Evolutionary conservation across 2,329 filamentous ascomycete genomes (phyloP).

Genomic region (Neonectria punicea): DNA sequence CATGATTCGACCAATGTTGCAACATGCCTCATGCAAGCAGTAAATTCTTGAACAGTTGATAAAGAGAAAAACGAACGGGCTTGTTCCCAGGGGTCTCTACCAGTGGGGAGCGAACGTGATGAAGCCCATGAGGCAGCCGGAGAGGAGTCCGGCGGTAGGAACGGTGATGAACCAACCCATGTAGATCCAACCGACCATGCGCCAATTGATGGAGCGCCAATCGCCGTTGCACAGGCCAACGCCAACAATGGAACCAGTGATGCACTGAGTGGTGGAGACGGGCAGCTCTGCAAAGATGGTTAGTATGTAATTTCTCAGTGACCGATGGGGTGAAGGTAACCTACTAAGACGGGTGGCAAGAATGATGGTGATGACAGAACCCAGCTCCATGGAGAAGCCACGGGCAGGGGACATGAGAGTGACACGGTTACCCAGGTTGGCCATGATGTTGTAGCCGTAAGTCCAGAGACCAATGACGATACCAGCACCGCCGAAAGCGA

Average conservation of each 20-base stretch:
- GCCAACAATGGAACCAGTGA: slow-evolving; percentile 70
- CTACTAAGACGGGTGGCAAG: slow-evolving; percentile 68
- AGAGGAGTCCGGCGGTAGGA: slow-evolving; percentile 65
- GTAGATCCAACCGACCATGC: slow-evolving; percentile 70
- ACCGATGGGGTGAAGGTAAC: slow-evolving; percentile 26
- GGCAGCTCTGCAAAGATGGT: slow-evolving; percentile 58
- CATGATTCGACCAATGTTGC: neutral
- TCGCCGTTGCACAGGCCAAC: slow-evolving; percentile 70
- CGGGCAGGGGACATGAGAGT: slow-evolving; percentile 71
- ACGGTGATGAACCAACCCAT: slow-evolving; percentile 70
- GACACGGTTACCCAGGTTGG: slow-evolving; percentile 69
- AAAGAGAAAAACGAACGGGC: neutral
- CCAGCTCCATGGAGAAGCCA: slow-evolving; percentile 70
- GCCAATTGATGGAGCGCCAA: slow-evolving; percentile 70
- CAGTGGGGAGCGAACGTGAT: slow-evolving; percentile 69
- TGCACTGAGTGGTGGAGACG: slow-evolving; percentile 73
- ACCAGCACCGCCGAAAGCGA: slow-evolving; percentile 62
- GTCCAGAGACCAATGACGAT: slow-evolving; percentile 69
- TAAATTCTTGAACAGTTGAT: neutral
- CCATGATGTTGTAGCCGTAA: slow-evolving; percentile 73
- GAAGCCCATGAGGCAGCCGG: slow-evolving; percentile 70
- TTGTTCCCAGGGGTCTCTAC: slow-evolving; percentile 25
- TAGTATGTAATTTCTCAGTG: neutral
- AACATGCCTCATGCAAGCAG: neutral
- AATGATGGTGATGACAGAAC: slow-evolving; percentile 70